Conservation (phyloP, 1,284 basidiomycete genomes). For the Microbotryum silenes-acaulis region DNA sequence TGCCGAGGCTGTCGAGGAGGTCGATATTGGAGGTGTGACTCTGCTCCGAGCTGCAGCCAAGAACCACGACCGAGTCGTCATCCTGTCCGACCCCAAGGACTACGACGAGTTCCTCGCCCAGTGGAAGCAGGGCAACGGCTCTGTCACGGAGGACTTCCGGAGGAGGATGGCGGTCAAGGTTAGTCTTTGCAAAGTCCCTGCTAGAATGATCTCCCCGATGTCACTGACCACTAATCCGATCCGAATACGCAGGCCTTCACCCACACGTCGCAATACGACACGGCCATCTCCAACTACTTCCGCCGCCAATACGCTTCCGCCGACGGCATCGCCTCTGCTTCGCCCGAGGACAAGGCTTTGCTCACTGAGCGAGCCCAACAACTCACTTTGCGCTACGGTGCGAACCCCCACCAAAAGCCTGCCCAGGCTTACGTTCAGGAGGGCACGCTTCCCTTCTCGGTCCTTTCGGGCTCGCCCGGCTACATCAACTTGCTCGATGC, state of each 20-base stretch:
- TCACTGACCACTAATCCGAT: not conserved
- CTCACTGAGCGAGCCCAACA: slow-evolving; percentile 61
- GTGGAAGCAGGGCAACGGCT: slow-evolving; percentile 59
- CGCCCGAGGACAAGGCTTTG: slow-evolving; percentile 56
- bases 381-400: slow-evolving; percentile 84
- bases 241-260: slow-evolving; percentile 63
- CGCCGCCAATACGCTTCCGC: slow-evolving; percentile 86
- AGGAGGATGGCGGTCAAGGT: slow-evolving; percentile 79
- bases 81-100: slow-evolving; percentile 90
- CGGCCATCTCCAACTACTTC: slow-evolving; percentile 94
- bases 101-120: slow-evolving; percentile 74
- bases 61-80: slow-evolving; percentile 89
- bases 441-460: slow-evolving; percentile 89
- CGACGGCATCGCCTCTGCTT: slow-evolving; percentile 48
- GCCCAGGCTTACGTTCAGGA: slow-evolving; percentile 91
- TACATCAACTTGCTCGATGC: slow-evolving; percentile 99
- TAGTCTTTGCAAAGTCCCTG: not conserved
- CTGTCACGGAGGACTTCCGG: slow-evolving; percentile 62
- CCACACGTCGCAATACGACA: slow-evolving; percentile 89
- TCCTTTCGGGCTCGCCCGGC: slow-evolving; percentile 86
- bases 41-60: slow-evolving; percentile 96
- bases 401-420: slow-evolving; percentile 98
- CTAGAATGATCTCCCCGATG: not conserved
- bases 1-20: slow-evolving; percentile 89
- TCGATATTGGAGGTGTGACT: slow-evolving; percentile 98